phyloP scores from a whole-genome alignment of 768 basidiomycete species.

The Psilocybe sp. region DNA sequence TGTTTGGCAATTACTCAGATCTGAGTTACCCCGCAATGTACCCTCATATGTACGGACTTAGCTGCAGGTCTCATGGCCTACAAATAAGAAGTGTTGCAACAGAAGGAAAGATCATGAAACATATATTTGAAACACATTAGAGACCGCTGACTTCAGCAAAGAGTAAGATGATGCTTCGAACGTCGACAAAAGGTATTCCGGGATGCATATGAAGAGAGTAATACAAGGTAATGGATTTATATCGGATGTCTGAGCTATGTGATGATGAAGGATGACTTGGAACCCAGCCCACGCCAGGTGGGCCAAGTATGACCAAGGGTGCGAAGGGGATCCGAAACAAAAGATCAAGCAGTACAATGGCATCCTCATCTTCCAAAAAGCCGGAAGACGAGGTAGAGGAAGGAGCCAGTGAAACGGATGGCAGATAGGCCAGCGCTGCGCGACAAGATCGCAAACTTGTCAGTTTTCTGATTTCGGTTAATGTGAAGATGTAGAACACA shows the following conservation, averaged over 20 bases:
- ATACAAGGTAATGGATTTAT: conserved; percentile 3
- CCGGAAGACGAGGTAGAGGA: conserved; percentile 76
- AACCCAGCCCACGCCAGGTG: conserved; percentile 1
- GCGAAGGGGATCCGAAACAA: conserved; percentile 11
- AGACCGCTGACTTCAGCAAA: neutral
- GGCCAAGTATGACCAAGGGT: conserved; percentile 13
- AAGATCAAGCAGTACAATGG: conserved; percentile 5
- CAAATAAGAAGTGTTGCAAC: neutral
- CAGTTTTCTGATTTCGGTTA: conserved; percentile 7
- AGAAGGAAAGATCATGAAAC: conserved; percentile 4
- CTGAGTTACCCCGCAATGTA: neutral
- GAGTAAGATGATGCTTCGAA: neutral
- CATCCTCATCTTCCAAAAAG: conserved; percentile 54
- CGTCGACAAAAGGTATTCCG: conserved; percentile 2
- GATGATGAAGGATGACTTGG: conserved; percentile 2
- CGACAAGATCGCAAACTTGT: conserved; percentile 3
- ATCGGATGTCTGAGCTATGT: conserved; percentile 1
- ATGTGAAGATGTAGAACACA: conserved; percentile 18
- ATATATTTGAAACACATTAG: conserved; percentile 20
- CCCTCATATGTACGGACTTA: neutral
- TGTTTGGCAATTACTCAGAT: no score
- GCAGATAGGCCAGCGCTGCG: conserved; percentile 74
- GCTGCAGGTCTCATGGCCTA: neutral
- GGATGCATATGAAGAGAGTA: conserved; percentile 8
- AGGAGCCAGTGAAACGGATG: conserved; percentile 76